Conservation (phyloP, 306 rosid genomes). For the Alnus rubra region DNA sequence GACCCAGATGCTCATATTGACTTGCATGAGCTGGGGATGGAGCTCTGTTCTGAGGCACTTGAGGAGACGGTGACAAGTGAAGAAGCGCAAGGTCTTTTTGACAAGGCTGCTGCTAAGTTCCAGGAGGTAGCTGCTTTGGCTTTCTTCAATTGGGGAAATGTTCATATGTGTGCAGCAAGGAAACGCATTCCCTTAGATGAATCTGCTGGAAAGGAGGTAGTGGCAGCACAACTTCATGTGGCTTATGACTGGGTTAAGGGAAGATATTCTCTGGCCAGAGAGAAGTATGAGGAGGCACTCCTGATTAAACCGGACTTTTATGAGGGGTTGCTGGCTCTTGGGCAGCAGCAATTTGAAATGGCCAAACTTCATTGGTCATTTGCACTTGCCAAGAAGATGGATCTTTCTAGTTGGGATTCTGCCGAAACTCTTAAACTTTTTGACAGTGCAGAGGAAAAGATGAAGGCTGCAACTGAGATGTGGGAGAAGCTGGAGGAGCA, state of each 20-base stretch:
- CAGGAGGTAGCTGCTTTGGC: slow-evolving; percentile 99
- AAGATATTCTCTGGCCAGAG: slow-evolving; percentile 81
- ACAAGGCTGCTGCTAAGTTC: slow-evolving; percentile 93
- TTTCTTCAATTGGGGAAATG: slow-evolving; percentile 97
- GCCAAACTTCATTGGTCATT: slow-evolving; percentile 98
- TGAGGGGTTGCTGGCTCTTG: slow-evolving; percentile 89
- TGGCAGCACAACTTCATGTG: slow-evolving; percentile 75
- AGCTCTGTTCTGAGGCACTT: slow-evolving; percentile 97
- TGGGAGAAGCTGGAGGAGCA: slow-evolving; percentile 98
- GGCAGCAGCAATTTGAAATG: slow-evolving; percentile 97
- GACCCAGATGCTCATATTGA: slow-evolving; percentile 97
- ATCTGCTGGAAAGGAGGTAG: slow-evolving; percentile 72
- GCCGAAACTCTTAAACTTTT: slow-evolving; percentile 75
- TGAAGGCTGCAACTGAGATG: slow-evolving; percentile 94
- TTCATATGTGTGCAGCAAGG: slow-evolving; percentile 96
- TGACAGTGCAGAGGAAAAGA: slow-evolving; percentile 85
- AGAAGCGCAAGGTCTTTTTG: slow-evolving; percentile 87
- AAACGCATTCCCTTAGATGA: slow-evolving; percentile 92
- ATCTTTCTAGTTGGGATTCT: slow-evolving; percentile 72
- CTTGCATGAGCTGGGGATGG: slow-evolving; percentile 98
- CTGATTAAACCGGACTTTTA: slow-evolving; percentile 87
- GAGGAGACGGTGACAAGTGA: slow-evolving; percentile 96
- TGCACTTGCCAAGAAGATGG: slow-evolving; percentile 86
- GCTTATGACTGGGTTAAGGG: slow-evolving; percentile 98
- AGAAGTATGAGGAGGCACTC: slow-evolving; percentile 90